Evolutionary conservation across 768 basidiomycete genomes (phyloP).

Genomic region (Neoboletus magnificus): DNA sequence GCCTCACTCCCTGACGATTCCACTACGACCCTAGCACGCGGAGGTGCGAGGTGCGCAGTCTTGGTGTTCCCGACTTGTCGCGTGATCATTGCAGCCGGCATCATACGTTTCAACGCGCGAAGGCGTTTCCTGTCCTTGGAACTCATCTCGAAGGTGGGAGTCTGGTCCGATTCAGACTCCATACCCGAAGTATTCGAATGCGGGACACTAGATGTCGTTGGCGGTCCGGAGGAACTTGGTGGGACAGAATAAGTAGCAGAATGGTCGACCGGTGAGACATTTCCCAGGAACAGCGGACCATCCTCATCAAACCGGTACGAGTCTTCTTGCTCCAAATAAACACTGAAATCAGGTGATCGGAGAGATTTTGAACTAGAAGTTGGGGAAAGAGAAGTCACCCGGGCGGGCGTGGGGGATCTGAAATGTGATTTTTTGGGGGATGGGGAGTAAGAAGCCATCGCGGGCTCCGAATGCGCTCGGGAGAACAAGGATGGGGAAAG

Average conservation of each 20-base stretch:
- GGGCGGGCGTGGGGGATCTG: background rate
- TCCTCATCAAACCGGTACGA: slow-evolving; percentile 9
- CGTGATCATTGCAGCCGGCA: slow-evolving; percentile 53
- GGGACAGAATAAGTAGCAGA: slow-evolving; percentile 4
- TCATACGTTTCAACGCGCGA: slow-evolving; percentile 45
- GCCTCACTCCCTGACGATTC: slow-evolving; percentile 31
- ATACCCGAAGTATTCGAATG: slow-evolving; percentile 15
- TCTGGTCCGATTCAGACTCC: slow-evolving; percentile 20
- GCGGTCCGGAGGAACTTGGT: slow-evolving; percentile 15
- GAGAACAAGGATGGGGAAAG: slow-evolving; percentile 1
- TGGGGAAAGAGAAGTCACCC: slow-evolving; percentile 11
- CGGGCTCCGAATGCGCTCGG: slow-evolving; percentile 13
- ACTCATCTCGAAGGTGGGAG: slow-evolving; percentile 17
- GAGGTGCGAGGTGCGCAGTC: slow-evolving; percentile 8
- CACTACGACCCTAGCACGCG: slow-evolving; percentile 4
- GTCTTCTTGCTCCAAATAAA: slow-evolving; percentile 16
- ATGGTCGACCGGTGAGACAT: slow-evolving; percentile 4
- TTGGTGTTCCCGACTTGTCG: slow-evolving; percentile 24
- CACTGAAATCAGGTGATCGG: slow-evolving; percentile 12
- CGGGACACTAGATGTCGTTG: slow-evolving; percentile 19
- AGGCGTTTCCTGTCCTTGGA: slow-evolving; percentile 34
- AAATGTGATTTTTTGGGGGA: slow-evolving; percentile 5
- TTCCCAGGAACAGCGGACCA: background rate
- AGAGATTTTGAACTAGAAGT: background rate
- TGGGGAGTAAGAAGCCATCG: slow-evolving; percentile 1